phyloP scores from a whole-genome alignment of 2,329 filamentous ascomycete genomes.

The Beauveria caledonica region DNA sequence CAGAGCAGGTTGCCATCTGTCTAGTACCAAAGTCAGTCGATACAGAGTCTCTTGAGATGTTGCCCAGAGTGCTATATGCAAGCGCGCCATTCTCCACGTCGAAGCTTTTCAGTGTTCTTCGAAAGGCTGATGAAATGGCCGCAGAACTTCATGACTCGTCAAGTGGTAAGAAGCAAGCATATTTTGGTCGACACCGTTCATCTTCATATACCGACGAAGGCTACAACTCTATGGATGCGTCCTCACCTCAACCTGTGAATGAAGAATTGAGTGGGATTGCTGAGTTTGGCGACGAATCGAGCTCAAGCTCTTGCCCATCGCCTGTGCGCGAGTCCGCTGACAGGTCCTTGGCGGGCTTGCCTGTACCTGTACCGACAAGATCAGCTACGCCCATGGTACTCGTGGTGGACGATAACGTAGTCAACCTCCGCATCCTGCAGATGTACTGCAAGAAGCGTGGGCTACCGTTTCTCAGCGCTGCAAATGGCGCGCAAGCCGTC shows the following conservation, averaged over 20 bases:
- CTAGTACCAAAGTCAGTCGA: not conserved
- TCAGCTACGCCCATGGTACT: conserved; percentile 21
- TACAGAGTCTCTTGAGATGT: not conserved
- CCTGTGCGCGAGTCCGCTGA: not conserved
- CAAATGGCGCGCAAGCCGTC: conserved; percentile 36
- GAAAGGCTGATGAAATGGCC: not conserved
- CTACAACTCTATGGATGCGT: not conserved
- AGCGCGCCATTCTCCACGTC: not conserved
- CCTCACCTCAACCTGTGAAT: not conserved
- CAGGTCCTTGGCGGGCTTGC: not conserved
- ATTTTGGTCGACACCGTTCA: not conserved
- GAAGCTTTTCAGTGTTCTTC: not conserved
- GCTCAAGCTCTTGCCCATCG: not conserved
- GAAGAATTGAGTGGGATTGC: not conserved
- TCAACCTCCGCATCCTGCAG: conserved; percentile 39
- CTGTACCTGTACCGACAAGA: not conserved
- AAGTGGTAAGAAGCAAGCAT: not conserved
- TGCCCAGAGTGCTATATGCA: not conserved
- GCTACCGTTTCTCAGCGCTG: conserved; percentile 32
- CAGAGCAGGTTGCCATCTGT: not conserved
- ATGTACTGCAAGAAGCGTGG: conserved; percentile 38
- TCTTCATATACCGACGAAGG: not conserved
- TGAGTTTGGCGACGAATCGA: not conserved
- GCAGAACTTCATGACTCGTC: not conserved
- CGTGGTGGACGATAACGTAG: conserved; percentile 39